Conservation (phyloP, 2,329 filamentous ascomycete genomes). For the Colletotrichum sp. region DNA sequence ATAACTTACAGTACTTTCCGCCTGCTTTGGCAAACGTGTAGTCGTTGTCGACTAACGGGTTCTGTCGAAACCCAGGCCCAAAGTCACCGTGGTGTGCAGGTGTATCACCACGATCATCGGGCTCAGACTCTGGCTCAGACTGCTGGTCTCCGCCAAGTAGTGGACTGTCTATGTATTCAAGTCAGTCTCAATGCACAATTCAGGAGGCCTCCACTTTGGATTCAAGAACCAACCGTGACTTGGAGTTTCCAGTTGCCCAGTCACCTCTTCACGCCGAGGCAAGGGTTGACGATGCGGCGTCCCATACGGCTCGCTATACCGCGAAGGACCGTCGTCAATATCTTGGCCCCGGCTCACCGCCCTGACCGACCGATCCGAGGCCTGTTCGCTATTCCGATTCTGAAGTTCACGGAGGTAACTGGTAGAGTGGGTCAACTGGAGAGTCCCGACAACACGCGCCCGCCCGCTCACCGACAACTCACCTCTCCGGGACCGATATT, state of each 20-base stretch:
- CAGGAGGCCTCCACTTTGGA: background rate
- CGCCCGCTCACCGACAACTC: background rate
- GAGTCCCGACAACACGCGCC: background rate
- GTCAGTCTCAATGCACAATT: background rate
- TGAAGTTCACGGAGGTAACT: constrained; percentile 22
- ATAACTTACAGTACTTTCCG: constrained; percentile 32
- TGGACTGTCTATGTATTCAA: background rate
- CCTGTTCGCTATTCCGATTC: constrained; percentile 11
- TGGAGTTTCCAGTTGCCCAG: constrained; percentile 4
- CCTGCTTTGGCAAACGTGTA: constrained; percentile 35
- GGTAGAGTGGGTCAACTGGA: background rate
- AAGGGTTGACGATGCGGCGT: background rate
- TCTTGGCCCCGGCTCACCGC: background rate
- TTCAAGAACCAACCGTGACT: background rate
- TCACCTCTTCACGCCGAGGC: background rate
- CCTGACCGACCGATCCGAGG: background rate
- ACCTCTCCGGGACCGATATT: constrained; percentile 27
- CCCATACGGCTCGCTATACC: background rate
- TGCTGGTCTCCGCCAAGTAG: background rate
- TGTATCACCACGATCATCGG: background rate
- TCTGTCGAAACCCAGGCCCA: constrained; percentile 23
- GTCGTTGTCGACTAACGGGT: constrained; percentile 35
- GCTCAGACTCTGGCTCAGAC: constrained; percentile 5
- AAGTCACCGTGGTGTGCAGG: constrained; percentile 1
- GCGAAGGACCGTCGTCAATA: background rate